Conservation (phyloP, 2,329 filamentous ascomycete genomes). For the Magnaporthiopsis poae region DNA sequence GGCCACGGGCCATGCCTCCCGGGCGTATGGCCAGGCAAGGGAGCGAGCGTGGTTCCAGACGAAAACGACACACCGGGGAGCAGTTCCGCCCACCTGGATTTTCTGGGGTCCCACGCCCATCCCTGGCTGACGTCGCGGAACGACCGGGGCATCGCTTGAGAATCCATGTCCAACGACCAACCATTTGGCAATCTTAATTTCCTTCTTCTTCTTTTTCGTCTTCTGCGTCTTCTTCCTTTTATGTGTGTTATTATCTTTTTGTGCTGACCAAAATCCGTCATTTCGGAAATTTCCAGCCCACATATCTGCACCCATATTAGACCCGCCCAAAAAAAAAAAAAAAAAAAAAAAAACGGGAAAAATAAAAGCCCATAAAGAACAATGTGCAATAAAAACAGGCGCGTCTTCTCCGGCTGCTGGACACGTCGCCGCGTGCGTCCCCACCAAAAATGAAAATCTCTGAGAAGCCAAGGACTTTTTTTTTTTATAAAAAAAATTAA, state of each 20-base stretch:
- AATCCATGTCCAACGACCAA: not conserved
- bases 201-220: not conserved
- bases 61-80: not conserved
- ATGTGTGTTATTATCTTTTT: too few species aligned
- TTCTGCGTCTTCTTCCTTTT: not conserved
- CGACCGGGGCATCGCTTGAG: not conserved
- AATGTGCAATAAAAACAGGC: not conserved
- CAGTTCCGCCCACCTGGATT: not conserved
- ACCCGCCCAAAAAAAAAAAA: not conserved
- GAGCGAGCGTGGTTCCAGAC: not conserved
- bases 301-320: not conserved
- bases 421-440: too few species aligned
- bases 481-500: not conserved
- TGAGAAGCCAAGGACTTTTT: too few species aligned
- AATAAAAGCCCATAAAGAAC: not conserved
- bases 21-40: not conserved
- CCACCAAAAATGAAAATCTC: too few species aligned
- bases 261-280: not conserved
- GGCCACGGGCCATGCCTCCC: not conserved
- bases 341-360: not conserved
- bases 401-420: too few species aligned
- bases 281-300: not conserved
- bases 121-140: not conserved
- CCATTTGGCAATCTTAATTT: not conserved
- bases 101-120: not conserved